Evolutionary conservation across 208 protist genomes (phyloP), one percentile per base, ranked within the genome.

Genomic region (Trypanosoma platydactyli): DNA sequence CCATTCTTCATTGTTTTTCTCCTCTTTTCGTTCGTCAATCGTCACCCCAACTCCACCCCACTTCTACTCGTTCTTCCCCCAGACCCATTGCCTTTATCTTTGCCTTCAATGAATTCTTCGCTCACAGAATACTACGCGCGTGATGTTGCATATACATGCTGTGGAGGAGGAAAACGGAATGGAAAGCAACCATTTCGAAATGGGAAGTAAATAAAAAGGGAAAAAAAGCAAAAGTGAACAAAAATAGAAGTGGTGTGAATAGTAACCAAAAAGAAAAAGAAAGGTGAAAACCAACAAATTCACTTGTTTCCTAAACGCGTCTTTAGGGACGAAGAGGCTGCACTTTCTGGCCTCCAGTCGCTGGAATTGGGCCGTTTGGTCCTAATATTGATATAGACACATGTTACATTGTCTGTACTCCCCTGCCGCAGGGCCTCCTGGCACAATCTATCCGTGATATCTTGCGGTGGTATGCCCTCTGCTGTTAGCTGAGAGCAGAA

Each of bases 371-470:
- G 51, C 22, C 42, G 57, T 20, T 71, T 75, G 5, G 80, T 50
- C 35, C 49, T 73, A 33, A 73, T 62, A 53, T 70, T 65, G 22
- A 92, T 85, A 56, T 92, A 79, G 13, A 89, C 49, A n/a, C 86
- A 88, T 3, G 87, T 94, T 29, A 96, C 75, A 68, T 96, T 96
- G 58, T 96, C 87, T 0, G 79, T 88, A 38, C 76, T 84, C 25
- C 90, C 90, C 15, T 79, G 79, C 33, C 59, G 45, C 27, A 96
- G 74, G 5, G 87, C 88, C 56, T 83, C 81, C 25, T 84, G 48
- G 12, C 89, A 79, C 18, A 94, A 74, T 45, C 77, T 77, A 70
- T 93, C 82, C 0, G 84, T 80, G 40, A 93, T 77, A 40, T 49
- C 66, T 70, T 91, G 84, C 41, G 89, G 81, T 5, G 76, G 57